phyloP scores from a whole-genome alignment of 164 flowering plant species.

The Tinospora cordifolia region DNA sequence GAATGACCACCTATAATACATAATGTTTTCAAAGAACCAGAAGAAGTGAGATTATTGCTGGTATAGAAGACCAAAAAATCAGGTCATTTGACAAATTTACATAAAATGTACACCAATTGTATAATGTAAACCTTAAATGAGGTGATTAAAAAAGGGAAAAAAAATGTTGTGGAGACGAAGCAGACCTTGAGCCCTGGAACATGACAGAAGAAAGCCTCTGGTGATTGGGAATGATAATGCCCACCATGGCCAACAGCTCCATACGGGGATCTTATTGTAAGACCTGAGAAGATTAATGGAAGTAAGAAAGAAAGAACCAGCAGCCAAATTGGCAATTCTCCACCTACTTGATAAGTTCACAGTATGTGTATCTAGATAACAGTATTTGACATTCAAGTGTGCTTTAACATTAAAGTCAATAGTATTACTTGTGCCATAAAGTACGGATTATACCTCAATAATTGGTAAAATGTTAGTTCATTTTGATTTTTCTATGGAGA shows the following conservation, averaged over 20 bases:
- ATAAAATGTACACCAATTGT: no score
- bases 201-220: slow-evolving; percentile 98
- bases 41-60: background rate
- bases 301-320: background rate
- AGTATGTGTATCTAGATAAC: no score
- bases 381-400: background rate
- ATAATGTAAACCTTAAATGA: background rate
- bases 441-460: background rate
- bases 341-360: no score
- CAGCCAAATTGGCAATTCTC: background rate
- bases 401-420: background rate
- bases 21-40: background rate
- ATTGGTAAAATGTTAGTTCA: background rate
- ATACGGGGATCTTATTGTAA: slow-evolving; percentile 89
- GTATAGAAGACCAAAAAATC: background rate
- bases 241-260: slow-evolving; percentile 99
- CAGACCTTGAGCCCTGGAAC: slow-evolving; percentile 91
- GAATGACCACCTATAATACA: slow-evolving; percentile 70
- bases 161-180: background rate
- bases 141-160: background rate
- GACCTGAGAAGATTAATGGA: slow-evolving; percentile 41
- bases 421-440: no score
- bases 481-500: background rate
- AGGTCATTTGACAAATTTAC: background rate
- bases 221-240: slow-evolving; percentile 97